Evolutionary conservation across 257 asterid genomes (phyloP).

Genomic region (Ocimum tenuiflorum): DNA sequence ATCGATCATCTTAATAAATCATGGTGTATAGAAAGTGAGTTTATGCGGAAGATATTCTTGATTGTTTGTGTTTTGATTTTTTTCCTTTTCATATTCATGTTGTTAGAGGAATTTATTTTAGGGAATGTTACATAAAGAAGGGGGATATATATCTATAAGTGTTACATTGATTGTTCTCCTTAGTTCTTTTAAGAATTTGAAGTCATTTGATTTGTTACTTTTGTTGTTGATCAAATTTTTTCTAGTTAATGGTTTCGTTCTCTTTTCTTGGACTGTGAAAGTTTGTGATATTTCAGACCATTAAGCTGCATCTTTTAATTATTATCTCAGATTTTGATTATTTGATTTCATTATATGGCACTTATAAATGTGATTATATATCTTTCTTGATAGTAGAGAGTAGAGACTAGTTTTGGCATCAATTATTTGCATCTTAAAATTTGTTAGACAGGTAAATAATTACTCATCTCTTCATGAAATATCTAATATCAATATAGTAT

Average conservation of each 20-base stretch:
- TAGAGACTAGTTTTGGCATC: too few relatives aligned
- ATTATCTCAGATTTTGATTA: background rate
- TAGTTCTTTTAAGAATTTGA: background rate
- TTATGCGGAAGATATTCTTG: background rate
- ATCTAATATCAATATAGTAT: too few relatives aligned
- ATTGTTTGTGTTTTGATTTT: background rate
- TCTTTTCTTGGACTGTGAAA: background rate
- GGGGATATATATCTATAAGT: background rate
- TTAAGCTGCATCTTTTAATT: background rate
- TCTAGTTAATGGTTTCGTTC: too few relatives aligned
- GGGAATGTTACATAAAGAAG: background rate
- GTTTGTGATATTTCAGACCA: background rate
- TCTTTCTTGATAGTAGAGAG: too few relatives aligned
- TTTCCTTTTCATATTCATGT: background rate
- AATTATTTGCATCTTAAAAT: too few relatives aligned
- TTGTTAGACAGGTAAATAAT: too few relatives aligned
- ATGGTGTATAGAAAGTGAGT: conserved; percentile 18
- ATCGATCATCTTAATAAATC: background rate
- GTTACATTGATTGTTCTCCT: background rate
- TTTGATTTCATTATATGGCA: too few relatives aligned
- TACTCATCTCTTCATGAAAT: too few relatives aligned
- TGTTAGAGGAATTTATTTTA: background rate
- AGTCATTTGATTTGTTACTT: background rate
- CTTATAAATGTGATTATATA: too few relatives aligned
- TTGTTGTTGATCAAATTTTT: background rate